Evolutionary conservation across 495 filamentous ascomycete species (phyloP), one percentile per base, ranked within the genome.

Genomic region (Lindgomyces ingoldianus): DNA sequence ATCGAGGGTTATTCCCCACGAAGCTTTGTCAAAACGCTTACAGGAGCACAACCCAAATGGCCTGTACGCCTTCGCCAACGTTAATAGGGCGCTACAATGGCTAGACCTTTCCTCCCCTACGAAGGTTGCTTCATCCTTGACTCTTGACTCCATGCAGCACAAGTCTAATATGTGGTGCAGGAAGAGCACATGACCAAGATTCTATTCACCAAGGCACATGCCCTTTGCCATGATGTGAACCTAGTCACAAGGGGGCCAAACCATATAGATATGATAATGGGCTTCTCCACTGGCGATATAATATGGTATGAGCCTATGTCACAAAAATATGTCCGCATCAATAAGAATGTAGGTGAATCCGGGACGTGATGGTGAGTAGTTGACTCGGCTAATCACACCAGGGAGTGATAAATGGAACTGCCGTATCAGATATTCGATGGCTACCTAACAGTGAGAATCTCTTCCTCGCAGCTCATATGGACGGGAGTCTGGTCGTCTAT

Each of bases 281-380:
- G 94, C 4, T 97, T 96, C 61, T 96, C 92, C 1, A 93, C 91
- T 0, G 91, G 91, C 24, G 94, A 98, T 71, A 94, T 98, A 50
- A 93, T 98, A 49, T 98, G 95, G 95, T 98, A 93, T 79, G 94
- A 98, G 77, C 93, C 94, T 12, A 91, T 96, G 71, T 92, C 91
- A 19, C 92, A 96, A 70, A 94, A 96, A 72, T 98, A 98, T 73
- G 89, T 89, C 1, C 87, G 95, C 4, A 82, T 98, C 62, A 98
- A 98, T 76, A 98, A 98, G 76, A 97, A 97, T 74, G 88, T 88
- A 74, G 67, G 57, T 42, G 14, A 22, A 59, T 4, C 44, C 12
- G 27, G 33, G n/a, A 21, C 1, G 2, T 42, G 19, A 8, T 10
- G 14, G 4, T 8, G 12, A 22, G 8, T 19, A 10, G 26, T 21